Evolutionary conservation across 2,329 filamentous ascomycete species (phyloP), one percentile per base, ranked within the genome.

Genomic region (Aspergillus aculeatus): DNA sequence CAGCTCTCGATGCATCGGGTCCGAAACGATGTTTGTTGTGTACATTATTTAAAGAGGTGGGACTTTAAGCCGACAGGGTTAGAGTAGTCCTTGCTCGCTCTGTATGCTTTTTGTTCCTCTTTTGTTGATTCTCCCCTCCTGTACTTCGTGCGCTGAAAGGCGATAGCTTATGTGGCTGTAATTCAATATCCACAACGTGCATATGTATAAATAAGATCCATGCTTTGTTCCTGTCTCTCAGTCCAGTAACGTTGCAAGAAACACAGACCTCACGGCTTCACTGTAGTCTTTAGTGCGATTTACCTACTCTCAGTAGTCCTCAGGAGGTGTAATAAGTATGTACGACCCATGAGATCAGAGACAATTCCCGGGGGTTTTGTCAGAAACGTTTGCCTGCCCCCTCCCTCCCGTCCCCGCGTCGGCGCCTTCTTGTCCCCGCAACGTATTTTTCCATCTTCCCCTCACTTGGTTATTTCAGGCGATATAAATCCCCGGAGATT

Each of bases 101-200:
- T 29, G 31, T 38, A 50, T 56, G 26, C 32, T 14, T 16, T 44
- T 31, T 53, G 3, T 38, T 50, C 32, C 49, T 26, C 16, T 41
- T 50, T 16, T 47, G 58, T 51, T 54, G 63, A 59, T 63, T 66
- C 65, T 67, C 65, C 64, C 57, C 65, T 67, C 65, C 31, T 67
- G 64, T 67, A 67, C 32, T 55, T 62, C 64, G 62, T 59, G 51
- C 50, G 56, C 44, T 50, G 48, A 48, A 26, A 48, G 29, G 26
- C 48, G 56, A 62, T 50, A 19, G 35, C 50, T 57, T 61, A 47
- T 56, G 49, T 50, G 50, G 48, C 14, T 52, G 31, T 58, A 7
- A 14, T 19, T 2, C 24, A 1, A 19, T 24, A 47, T 19, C 24
- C 26, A 21, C 29, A 21, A 47, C 47, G 41, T 55, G 47, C 29